phyloP scores from a whole-genome alignment of 1,284 basidiomycete species.

The Mycosarcoma maydis region DNA sequence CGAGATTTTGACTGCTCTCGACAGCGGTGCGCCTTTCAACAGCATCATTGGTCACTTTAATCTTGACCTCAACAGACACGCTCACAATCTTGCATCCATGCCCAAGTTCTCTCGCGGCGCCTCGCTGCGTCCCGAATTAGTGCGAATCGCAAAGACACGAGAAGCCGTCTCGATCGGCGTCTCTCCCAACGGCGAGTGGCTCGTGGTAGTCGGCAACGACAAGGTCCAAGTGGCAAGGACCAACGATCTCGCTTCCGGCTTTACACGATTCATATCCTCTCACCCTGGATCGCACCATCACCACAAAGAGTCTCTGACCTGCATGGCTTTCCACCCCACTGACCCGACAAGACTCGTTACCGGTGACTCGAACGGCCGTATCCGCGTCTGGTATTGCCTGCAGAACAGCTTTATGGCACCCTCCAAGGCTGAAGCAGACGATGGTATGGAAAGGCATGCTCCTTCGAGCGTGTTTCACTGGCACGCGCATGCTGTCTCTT shows the following conservation, averaged over 20 bases:
- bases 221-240: constrained; percentile 77
- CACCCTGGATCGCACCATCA: constrained; percentile 29
- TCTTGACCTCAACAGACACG: constrained; percentile 22
- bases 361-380: constrained; percentile 84
- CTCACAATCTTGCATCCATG: constrained; percentile 7
- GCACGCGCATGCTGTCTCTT: constrained; percentile 95
- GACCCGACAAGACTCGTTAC: constrained; percentile 91
- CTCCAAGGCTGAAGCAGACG: constrained; percentile 40
- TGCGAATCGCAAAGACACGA: constrained; percentile 71
- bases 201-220: constrained; percentile 81
- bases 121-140: constrained; percentile 65
- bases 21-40: constrained; percentile 41
- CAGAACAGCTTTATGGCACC: constrained; percentile 46
- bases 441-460: constrained; percentile 62
- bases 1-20: constrained; percentile 29
- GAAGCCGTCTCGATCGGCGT: constrained; percentile 70
- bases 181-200: constrained; percentile 81
- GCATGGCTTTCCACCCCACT: constrained; percentile 84
- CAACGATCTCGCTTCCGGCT: constrained; percentile 66
- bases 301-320: constrained; percentile 73
- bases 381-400: constrained; percentile 92
- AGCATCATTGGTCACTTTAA: constrained; percentile 50
- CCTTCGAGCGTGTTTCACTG: constrained; percentile 91
- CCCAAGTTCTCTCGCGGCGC: constrained; percentile 38
- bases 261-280: constrained; percentile 79